Base-by-base conservation (phyloP, 2,329 filamentous ascomycete species). In the Pseudonectria foliicola region DNA sequence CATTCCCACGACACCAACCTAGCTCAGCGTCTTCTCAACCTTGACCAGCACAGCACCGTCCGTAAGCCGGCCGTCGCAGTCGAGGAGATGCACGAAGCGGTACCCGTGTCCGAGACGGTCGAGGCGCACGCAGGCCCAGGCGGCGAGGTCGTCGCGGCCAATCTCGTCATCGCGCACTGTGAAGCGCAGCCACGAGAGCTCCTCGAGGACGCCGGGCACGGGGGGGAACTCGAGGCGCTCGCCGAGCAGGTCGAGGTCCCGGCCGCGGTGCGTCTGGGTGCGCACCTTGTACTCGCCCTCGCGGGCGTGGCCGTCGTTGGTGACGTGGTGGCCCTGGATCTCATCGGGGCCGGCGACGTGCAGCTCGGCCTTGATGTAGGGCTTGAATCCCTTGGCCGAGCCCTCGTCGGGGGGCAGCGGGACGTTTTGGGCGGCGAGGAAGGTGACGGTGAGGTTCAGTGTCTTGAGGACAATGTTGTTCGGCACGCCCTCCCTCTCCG, bases 151-250 rank as follows among this genome's bases (percentile, higher is more conserved):
- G 52, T 96, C 88, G 43, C 74, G 73, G 4, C 81, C 79, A 46
- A 89, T 75, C 59, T 90, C 83, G 48, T 94, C 83, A 56, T 96
- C 86, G 59, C 88, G 83, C 46, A 96, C 71, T 50, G 93, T 87
- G 67, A 96, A 85, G 51, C 83, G 71, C 35, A 87, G 68, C 63
- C 88, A 89, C 21, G 78, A 77, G 42, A 89, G 65, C 52, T 82
- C 75, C 34, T 83, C 76, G 7, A 85, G 70, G 2, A 86, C 67
- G 7, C 75, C 70, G 1, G 62, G 57, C 21, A 77, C 62, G 0
- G 58, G 59, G 13, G 67, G 61, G 46, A 87, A 85, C 23, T 66
- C 60, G 11, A 86, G 58, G 34, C 60, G 63, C 53, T 82, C 72
- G 2, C 66, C 67, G 26, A 57, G 61, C 45, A 84, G 83, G 52